Conservation (phyloP, 768 basidiomycete species). For the Mycena capillaripes region DNA sequence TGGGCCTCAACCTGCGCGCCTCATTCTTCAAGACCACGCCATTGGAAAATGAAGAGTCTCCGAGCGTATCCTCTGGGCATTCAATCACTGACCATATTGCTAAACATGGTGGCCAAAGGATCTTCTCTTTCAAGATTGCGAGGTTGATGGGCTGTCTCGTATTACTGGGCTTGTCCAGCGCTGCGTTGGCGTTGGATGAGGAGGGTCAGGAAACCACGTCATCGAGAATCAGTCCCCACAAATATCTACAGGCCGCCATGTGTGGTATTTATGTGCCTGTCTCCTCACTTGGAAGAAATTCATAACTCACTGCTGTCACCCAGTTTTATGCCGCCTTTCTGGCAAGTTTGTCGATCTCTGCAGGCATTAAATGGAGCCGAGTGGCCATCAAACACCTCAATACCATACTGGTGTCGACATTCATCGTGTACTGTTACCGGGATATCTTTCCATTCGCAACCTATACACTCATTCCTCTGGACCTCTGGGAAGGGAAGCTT, state of each 20-base stretch:
- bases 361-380: not conserved
- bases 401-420: slow-evolving; percentile 52
- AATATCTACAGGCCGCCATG: not conserved
- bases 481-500: slow-evolving; percentile 48
- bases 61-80: not conserved
- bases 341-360: not conserved
- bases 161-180: not conserved
- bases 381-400: slow-evolving; percentile 12
- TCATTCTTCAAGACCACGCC: not conserved
- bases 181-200: not conserved
- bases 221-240: not conserved
- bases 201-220: not conserved
- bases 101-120: not conserved
- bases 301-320: too few relatives aligned
- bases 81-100: slow-evolving; percentile 3
- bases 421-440: slow-evolving; percentile 64
- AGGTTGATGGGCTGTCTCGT: slow-evolving; percentile 6
- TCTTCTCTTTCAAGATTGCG: slow-evolving; percentile 6
- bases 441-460: slow-evolving; percentile 71
- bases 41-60: not conserved
- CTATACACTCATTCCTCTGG: slow-evolving; percentile 57
- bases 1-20: not conserved
- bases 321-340: slow-evolving; percentile 12
- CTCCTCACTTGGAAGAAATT: not conserved
- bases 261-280: slow-evolving; percentile 7